These are phyloP conservation scores for Phytophthora boehmeriae DNA, from an alignment of 352 stramenopile species.

Conservation along the genomic window DNA sequence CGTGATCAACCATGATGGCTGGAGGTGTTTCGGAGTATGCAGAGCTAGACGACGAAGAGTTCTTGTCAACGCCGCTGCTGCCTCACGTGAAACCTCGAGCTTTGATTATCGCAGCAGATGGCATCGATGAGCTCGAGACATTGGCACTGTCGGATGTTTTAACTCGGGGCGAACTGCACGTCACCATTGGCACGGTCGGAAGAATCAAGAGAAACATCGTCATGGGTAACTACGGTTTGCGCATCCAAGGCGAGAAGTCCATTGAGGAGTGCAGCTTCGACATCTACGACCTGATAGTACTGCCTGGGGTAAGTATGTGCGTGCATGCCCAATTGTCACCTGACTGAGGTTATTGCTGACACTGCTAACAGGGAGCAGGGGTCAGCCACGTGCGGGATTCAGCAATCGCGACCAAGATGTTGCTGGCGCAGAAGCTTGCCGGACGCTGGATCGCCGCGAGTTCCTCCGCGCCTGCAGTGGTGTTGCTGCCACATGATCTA, in stretches of 20 bases:
- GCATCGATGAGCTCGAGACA: slow-evolving; percentile 72
- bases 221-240: slow-evolving; percentile 63
- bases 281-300: slow-evolving; percentile 69
- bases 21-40: slow-evolving; percentile 27
- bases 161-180: slow-evolving; percentile 58
- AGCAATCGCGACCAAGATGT: slow-evolving; percentile 66
- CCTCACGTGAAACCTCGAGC: slow-evolving; percentile 61
- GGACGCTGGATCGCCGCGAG: slow-evolving; percentile 59
- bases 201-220: slow-evolving; percentile 67
- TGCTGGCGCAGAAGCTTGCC: slow-evolving; percentile 57
- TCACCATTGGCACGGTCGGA: slow-evolving; percentile 59
- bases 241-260: slow-evolving; percentile 61
- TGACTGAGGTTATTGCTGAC: neutral
- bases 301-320: slow-evolving; percentile 56
- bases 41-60: slow-evolving; percentile 26
- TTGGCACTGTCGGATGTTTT: slow-evolving; percentile 71
- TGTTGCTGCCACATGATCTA: slow-evolving; percentile 53
- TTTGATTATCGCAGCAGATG: slow-evolving; percentile 65
- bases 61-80: slow-evolving; percentile 20
- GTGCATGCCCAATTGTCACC: neutral
- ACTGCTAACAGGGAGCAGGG: slow-evolving; percentile 43
- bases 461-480: slow-evolving; percentile 49
- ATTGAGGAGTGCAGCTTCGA: slow-evolving; percentile 74
- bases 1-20: slow-evolving; percentile 33
- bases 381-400: slow-evolving; percentile 54